These are phyloP conservation scores for Reticulascus tulasneorum DNA, from an alignment of 2,329 filamentous ascomycete species.

Conservation along the genomic window DNA sequence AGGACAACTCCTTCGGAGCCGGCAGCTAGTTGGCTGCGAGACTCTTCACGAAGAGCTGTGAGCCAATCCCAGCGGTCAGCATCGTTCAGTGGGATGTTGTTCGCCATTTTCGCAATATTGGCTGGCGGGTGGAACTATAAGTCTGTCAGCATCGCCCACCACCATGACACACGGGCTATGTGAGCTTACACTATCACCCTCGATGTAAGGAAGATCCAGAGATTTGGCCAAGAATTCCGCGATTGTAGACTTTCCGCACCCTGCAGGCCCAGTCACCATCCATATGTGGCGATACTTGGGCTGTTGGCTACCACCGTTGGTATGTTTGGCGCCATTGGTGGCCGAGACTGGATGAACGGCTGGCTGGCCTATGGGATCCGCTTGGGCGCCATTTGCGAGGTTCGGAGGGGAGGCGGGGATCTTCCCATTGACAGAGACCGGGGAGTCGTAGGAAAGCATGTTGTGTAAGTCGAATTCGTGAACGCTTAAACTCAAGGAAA, in stretches of 20 bases:
- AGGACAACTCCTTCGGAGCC: slow-evolving; percentile 77
- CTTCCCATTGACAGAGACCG: slow-evolving; percentile 40
- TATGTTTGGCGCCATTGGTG: slow-evolving; percentile 23
- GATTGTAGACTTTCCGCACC: slow-evolving; percentile 75
- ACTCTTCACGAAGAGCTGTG: slow-evolving; percentile 67
- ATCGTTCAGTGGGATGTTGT: slow-evolving; percentile 80
- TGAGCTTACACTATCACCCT: slow-evolving; percentile 69
- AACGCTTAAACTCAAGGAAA: background rate
- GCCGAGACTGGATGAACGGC: slow-evolving; percentile 15
- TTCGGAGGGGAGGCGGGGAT: slow-evolving; percentile 20
- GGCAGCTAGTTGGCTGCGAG: slow-evolving; percentile 49
- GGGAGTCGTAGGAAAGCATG: slow-evolving; percentile 50
- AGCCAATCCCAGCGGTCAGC: slow-evolving; percentile 98
- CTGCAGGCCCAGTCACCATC: slow-evolving; percentile 75
- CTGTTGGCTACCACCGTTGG: slow-evolving; percentile 24
- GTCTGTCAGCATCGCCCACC: slow-evolving; percentile 17
- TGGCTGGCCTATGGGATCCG: slow-evolving; percentile 7
- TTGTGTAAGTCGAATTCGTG: background rate
- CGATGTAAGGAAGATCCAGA: slow-evolving; percentile 67
- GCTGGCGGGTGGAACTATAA: slow-evolving; percentile 66
- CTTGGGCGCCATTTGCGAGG: slow-evolving; percentile 18
- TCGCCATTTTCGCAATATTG: slow-evolving; percentile 89
- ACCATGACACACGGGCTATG: background rate
- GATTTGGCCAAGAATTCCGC: slow-evolving; percentile 59
- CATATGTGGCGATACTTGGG: slow-evolving; percentile 64